Percentiles rank a stretch among this genome's conserved stretches.
Evolutionary conservation across 1,139 yeast genomes (phyloP).

Genomic region (Candida neerlandica): DNA sequence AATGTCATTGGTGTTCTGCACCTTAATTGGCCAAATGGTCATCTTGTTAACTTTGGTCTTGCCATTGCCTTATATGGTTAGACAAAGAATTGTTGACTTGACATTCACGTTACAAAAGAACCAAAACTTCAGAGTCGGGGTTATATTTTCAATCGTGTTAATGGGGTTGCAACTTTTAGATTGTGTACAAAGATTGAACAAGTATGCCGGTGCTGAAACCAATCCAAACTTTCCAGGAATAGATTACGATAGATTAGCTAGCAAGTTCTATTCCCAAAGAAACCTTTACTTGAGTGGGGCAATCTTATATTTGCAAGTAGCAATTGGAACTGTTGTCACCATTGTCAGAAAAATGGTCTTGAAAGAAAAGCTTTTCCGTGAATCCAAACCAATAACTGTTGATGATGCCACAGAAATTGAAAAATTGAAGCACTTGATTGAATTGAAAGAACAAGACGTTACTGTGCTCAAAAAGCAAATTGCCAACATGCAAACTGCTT

Average conservation of each 20-base stretch:
- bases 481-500: conserved; percentile 53
- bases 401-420: conserved; percentile 34
- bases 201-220: conserved; percentile 24
- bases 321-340: conserved; percentile 59
- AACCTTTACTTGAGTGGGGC: conserved; percentile 74
- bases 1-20: conserved; percentile 45
- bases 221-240: conserved; percentile 29
- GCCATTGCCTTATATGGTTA: conserved; percentile 62
- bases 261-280: conserved; percentile 69
- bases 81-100: conserved; percentile 46
- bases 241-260: conserved; percentile 47
- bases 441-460: conserved; percentile 50
- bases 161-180: conserved; percentile 61
- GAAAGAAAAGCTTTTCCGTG: conserved; percentile 51
- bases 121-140: conserved; percentile 52
- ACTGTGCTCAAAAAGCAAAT: conserved; percentile 56
- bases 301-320: conserved; percentile 59
- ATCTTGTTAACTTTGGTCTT: conserved; percentile 53
- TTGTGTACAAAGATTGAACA: conserved; percentile 52
- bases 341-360: conserved; percentile 59
- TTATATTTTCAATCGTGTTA: conserved; percentile 46
- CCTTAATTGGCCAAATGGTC: conserved; percentile 58
- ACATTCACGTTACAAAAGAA: conserved; percentile 39
- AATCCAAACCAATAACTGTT: conserved; percentile 22
- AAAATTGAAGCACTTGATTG: conserved; percentile 45